phyloP scores from a whole-genome alignment of 371 early-diverging fungal genomes.

The Caulochytrium protostelioides region DNA sequence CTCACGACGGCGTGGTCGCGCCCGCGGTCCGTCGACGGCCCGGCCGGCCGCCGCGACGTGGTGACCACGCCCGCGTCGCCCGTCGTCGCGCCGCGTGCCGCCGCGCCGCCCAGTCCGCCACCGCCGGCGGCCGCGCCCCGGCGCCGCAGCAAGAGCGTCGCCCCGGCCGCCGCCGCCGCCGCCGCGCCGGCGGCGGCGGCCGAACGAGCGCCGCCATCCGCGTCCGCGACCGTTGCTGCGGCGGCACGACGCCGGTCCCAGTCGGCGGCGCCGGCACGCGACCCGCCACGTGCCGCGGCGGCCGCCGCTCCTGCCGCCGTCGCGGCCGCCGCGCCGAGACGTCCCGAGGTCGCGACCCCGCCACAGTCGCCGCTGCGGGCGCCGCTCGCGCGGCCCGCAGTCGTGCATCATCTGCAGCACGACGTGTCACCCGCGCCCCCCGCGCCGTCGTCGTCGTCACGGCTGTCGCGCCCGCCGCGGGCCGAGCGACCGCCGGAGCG shows the following conservation, averaged over 20 bases:
- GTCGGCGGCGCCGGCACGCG: not conserved
- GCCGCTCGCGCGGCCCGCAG: too few relatives aligned
- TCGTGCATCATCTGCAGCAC: too few relatives aligned
- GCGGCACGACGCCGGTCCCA: not conserved
- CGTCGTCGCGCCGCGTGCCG: not conserved
- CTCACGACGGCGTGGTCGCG: not conserved
- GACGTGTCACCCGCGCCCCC: too few relatives aligned
- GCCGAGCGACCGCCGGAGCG: too few relatives aligned
- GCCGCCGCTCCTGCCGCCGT: not conserved
- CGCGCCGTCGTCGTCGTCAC: too few relatives aligned
- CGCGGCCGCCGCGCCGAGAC: not conserved
- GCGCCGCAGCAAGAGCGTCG: not conserved
- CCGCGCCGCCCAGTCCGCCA: not conserved
- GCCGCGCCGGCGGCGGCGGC: not conserved
- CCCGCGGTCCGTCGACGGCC: not conserved
- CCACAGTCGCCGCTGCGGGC: not conserved
- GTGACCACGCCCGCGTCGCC: not conserved
- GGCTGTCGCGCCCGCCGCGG: too few relatives aligned
- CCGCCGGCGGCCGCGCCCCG: not conserved
- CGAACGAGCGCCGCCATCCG: too few relatives aligned
- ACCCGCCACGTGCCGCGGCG: not conserved
- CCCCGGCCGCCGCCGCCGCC: not conserved
- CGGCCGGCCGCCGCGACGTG: not conserved
- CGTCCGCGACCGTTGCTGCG: not conserved
- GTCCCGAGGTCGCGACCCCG: not conserved